A percentile compares a stretch with the other conserved stretches of the same genome.
Conservation (phyloP, 352 stramenopile species). For the Globisporangium viniferum region DNA sequence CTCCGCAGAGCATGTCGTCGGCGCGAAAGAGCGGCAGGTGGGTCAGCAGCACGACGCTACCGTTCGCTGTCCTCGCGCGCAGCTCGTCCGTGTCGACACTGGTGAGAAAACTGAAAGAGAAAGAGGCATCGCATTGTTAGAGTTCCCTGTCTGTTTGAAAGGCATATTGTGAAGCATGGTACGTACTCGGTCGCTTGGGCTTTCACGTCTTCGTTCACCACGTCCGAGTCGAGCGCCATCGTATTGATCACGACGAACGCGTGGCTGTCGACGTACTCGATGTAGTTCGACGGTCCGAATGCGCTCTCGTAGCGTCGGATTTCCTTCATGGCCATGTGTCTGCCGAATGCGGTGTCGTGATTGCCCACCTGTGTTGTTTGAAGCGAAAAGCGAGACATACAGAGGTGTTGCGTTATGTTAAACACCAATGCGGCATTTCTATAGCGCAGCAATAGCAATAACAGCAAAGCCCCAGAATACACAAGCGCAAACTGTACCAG, state of each 20-base stretch:
- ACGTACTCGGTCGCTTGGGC: slow-evolving; percentile 50
- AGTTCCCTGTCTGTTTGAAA: no score
- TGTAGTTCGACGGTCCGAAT: slow-evolving; percentile 57
- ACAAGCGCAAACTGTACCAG: slow-evolving; percentile 24
- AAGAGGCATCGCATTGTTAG: background rate
- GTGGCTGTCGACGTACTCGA: slow-evolving; percentile 46
- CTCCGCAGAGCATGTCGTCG: slow-evolving; percentile 58
- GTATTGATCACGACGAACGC: slow-evolving; percentile 70
- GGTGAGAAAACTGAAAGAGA: slow-evolving; percentile 38
- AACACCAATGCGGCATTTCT: background rate
- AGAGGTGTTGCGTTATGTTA: background rate
- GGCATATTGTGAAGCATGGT: background rate
- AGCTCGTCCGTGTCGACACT: slow-evolving; percentile 32
- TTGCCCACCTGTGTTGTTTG: slow-evolving; percentile 49
- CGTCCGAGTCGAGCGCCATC: slow-evolving; percentile 73
- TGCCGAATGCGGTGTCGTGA: slow-evolving; percentile 71
- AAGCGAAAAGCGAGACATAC: no score
- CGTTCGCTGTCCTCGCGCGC: slow-evolving; percentile 17
- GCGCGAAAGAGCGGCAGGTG: slow-evolving; percentile 58
- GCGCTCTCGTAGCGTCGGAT: slow-evolving; percentile 53
- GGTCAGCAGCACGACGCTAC: slow-evolving; percentile 49
- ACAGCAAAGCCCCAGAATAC: background rate
- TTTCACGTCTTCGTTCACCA: slow-evolving; percentile 40
- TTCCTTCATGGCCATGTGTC: slow-evolving; percentile 34
- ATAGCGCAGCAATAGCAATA: background rate